Percentiles rank a stretch among this genome's conserved stretches.
Conservation (phyloP, 306 rosid genomes). For the Abrus precatorius region DNA sequence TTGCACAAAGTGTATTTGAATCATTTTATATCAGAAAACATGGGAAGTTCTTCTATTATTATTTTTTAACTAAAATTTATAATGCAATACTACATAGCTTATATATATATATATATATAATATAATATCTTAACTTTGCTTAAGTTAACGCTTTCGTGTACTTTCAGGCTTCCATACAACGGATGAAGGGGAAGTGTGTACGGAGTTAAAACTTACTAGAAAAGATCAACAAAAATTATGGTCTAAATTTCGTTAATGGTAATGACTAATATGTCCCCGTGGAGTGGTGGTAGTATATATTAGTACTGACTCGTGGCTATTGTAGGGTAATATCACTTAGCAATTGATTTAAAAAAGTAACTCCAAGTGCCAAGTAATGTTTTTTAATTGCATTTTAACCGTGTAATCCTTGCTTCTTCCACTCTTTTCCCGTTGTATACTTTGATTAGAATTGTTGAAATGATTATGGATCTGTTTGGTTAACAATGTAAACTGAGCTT, state of each 20-base stretch:
- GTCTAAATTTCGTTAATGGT: not conserved
- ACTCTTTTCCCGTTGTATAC: too few relatives aligned
- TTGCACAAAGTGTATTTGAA: too few relatives aligned
- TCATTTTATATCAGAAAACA: too few relatives aligned
- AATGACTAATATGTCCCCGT: not conserved
- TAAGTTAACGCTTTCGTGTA: not conserved
- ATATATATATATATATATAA: too few relatives aligned
- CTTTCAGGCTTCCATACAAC: slow-evolving; percentile 68
- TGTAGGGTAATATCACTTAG: not conserved
- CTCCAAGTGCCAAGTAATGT: not conserved
- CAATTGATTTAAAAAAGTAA: not conserved
- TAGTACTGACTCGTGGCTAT: not conserved
- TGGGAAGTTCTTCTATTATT: too few relatives aligned
- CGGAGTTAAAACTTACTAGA: not conserved
- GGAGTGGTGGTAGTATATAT: slow-evolving; percentile 19
- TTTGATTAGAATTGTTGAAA: too few relatives aligned
- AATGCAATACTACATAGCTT: too few relatives aligned
- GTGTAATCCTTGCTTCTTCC: not conserved
- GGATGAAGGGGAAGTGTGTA: slow-evolving; percentile 54
- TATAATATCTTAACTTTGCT: not conserved
- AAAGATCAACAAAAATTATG: not conserved
- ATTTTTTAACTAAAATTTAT: too few relatives aligned
- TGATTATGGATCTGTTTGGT: too few relatives aligned
- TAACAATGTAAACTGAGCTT: too few relatives aligned
- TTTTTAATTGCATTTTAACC: not conserved